Evolutionary conservation across 169 alveolate species (phyloP), one percentile per base, ranked within the genome.

Genomic region (Plasmodium knowlesi): DNA sequence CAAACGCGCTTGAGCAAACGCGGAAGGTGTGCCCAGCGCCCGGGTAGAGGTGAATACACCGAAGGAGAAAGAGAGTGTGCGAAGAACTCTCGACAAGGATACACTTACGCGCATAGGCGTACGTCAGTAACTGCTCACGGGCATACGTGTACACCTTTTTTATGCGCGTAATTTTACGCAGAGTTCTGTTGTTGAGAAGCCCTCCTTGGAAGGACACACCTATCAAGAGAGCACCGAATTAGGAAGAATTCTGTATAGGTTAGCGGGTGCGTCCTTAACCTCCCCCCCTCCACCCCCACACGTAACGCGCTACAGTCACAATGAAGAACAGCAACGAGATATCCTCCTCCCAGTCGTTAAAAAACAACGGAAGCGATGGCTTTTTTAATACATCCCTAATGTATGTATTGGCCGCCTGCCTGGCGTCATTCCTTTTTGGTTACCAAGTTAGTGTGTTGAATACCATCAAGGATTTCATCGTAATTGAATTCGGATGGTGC

Each of bases 401-500:
- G 67, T 85, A 85, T 53, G 93, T 85, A 22, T 74, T 85, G 54
- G 76, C 95, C 39, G 97, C 96, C 73, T 92, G 96, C 28, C 46
- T 93, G 46, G 97, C 94, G 34, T 95, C 97, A 30, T 81, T 95
- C 78, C 93, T 92, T 53, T 96, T 96, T 89, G 97, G 97, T 1
- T 83, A 93, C 19, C 92, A 95, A 73, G 94, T 94, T 5, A 96
- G 95, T 39, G 96, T 83, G 70, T 93, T 96, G 78, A 93, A 71
- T 57, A 94, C 94, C 1, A 95, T 96, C 41, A 96, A 93, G 46
- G 96, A 95, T 54, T 96, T 95, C 74, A 95, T 95, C 9, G 84
- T 93, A 8, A 95, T 95, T 12, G 97, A 96, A 72, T 92, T 96
- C 83, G 95, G 57, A 67, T 96, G 97, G 97, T 96, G 97, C 14